Evolutionary conservation across 306 rosid genomes (phyloP).

Genomic region (Oemleria cerasiformis): DNA sequence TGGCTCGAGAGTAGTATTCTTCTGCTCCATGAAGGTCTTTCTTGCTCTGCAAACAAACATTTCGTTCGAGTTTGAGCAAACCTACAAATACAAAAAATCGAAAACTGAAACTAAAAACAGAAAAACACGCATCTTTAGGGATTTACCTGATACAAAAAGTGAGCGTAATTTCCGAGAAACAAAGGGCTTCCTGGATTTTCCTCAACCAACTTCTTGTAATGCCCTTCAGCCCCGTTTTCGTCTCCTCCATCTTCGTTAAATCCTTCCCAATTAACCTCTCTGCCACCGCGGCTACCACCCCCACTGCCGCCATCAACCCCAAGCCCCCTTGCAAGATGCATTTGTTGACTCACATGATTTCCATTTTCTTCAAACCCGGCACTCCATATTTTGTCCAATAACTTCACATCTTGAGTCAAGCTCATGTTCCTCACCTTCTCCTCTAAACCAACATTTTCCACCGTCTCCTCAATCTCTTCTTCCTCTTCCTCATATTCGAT

Average conservation of each 20-base stretch:
- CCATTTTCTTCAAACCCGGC: constrained; percentile 29
- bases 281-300: constrained; percentile 29
- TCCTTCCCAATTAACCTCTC: constrained; percentile 33
- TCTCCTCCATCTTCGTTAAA: constrained; percentile 54
- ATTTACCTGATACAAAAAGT: constrained; percentile 60
- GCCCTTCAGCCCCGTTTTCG: constrained; percentile 49
- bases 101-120: neutral
- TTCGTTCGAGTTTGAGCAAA: neutral
- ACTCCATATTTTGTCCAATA: constrained; percentile 34
- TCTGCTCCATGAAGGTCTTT: constrained; percentile 53
- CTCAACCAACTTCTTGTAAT: constrained; percentile 65
- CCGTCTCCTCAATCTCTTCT: constrained; percentile 35
- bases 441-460: constrained; percentile 14
- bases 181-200: constrained; percentile 78
- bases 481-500: constrained; percentile 48
- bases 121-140: neutral
- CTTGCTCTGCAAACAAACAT: constrained; percentile 44
- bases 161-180: constrained; percentile 82
- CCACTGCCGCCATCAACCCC: constrained; percentile 43
- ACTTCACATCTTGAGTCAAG: constrained; percentile 31
- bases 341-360: constrained; percentile 30
- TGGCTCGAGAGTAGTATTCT: constrained; percentile 75
- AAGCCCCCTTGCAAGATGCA: constrained; percentile 54
- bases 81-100: neutral
- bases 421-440: constrained; percentile 21